Base-by-base conservation (phyloP, 305 asterid genomes). In the Lippia alba region DNA sequence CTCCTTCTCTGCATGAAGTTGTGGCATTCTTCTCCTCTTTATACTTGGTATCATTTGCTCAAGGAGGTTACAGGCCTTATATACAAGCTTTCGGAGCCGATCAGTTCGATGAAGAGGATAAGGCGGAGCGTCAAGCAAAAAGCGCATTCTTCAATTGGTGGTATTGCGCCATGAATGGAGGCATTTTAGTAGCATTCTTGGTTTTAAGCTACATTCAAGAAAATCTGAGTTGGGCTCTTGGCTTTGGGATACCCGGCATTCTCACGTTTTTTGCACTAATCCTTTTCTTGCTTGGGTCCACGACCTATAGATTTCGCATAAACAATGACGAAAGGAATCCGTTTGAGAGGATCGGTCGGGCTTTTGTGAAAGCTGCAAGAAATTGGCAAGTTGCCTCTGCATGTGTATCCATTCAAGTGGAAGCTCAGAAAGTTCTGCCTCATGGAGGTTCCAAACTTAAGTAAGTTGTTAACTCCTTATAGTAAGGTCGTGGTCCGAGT, bases 141-240 rank as follows among this genome's bases (percentile, higher is more conserved):
- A 81, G 89, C 69, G 79, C 86, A 0, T 84, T 81, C 61, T 84
- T 84, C 75, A 82, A 84, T 11, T 84, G 89, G 89, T 84, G 81
- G 83, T 73, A 80, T 64, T 80, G 70, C 72, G 74, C 32, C 34
- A 61, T 45, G 32, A 70, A 20, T 33, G 56, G 62, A 12, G 83
- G 85, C 19, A 50, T 36, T 9, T 41, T 73, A 49, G 67, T 80
- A 5, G 69, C 82, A 4, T 64, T 73, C 24, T 57, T 56, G 54
- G 30, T 78, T 24, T 16, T 80, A 61, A 72, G 12, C 32, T 84
- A 84, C 67, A 68, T 81, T 56, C 83, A 84, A 51, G 89, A 84
- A 4, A 79, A 80, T 33, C 15, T 49, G 19, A 49, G 20, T 14
- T 49, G 18, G 55, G 18, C 15, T 32, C 80, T 84, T 1, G 87